phyloP scores from a whole-genome alignment of 1,284 basidiomycete genomes.

The Fomes fomentarius region DNA sequence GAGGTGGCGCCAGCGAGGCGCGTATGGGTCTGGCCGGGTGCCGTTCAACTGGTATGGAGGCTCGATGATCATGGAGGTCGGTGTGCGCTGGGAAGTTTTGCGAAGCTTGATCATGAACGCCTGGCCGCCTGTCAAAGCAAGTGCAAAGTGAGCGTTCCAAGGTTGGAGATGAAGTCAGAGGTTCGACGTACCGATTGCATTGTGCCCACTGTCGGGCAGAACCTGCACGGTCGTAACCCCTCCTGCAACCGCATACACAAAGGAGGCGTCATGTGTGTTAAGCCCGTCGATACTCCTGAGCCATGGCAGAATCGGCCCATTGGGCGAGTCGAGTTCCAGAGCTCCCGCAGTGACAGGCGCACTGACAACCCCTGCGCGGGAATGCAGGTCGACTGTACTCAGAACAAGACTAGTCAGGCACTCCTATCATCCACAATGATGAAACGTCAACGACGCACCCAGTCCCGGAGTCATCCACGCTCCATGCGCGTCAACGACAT shows the following conservation, averaged over 20 bases:
- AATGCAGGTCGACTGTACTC: slow-evolving; percentile 70
- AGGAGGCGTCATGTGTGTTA: slow-evolving; percentile 52
- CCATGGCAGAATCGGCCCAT: slow-evolving; percentile 53
- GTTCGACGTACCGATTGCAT: slow-evolving; percentile 32
- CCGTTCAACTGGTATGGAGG: slow-evolving; percentile 45
- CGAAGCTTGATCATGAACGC: slow-evolving; percentile 58
- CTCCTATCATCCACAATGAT: too few relatives aligned
- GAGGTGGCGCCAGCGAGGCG: slow-evolving; percentile 48
- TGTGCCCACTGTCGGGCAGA: slow-evolving; percentile 34
- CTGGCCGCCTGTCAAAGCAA: slow-evolving; percentile 40
- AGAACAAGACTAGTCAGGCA: neutral
- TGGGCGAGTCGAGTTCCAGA: slow-evolving; percentile 54
- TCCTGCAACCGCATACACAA: slow-evolving; percentile 45
- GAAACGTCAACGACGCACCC: slow-evolving; percentile 38
- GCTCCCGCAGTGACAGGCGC: slow-evolving; percentile 53
- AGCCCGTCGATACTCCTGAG: slow-evolving; percentile 51
- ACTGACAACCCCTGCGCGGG: slow-evolving; percentile 75
- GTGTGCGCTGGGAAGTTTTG: slow-evolving; percentile 45
- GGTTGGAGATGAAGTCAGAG: too few relatives aligned
- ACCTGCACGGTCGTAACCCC: slow-evolving; percentile 53
- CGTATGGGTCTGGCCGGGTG: slow-evolving; percentile 30
- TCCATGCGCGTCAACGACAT: slow-evolving; percentile 58
- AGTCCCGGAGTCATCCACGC: slow-evolving; percentile 74
- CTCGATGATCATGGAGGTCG: slow-evolving; percentile 50
- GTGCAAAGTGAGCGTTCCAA: too few relatives aligned